phyloP scores from a whole-genome alignment of 495 filamentous ascomycete genomes.

The Tirmania nivea region DNA sequence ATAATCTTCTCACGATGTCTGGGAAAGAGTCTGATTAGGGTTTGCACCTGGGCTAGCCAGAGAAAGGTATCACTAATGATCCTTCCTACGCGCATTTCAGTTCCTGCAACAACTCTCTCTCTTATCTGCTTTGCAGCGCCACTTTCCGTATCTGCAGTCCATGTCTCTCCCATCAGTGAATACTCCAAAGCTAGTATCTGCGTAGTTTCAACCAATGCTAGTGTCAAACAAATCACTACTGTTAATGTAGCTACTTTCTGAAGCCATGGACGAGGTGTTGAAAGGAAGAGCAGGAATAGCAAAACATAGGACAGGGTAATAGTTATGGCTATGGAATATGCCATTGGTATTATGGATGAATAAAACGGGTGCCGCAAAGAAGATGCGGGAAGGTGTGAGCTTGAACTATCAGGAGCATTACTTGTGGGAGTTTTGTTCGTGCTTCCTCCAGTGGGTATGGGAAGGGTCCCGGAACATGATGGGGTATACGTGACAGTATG shows the following conservation, averaged over 20 bases:
- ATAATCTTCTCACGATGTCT: conserved; percentile 92
- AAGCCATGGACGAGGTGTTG: conserved; percentile 75
- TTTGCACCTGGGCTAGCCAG: conserved; percentile 95
- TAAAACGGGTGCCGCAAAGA: conserved; percentile 63
- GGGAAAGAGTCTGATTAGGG: conserved; percentile 82
- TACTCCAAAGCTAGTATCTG: conserved; percentile 62
- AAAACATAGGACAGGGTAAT: conserved; percentile 86
- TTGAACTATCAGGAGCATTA: background rate
- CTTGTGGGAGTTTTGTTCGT: background rate
- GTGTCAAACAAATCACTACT: conserved; percentile 78
- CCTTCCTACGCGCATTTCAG: conserved; percentile 67
- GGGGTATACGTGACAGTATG: background rate
- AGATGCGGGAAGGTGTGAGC: background rate
- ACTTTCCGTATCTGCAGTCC: conserved; percentile 30
- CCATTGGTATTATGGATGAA: conserved; percentile 69
- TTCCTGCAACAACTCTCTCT: conserved; percentile 50
- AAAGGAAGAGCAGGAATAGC: conserved; percentile 77
- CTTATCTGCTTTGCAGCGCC: conserved; percentile 39
- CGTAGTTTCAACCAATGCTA: conserved; percentile 81
- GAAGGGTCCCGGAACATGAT: background rate
- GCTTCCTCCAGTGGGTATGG: background rate
- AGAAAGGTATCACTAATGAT: conserved; percentile 86
- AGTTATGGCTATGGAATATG: conserved; percentile 74
- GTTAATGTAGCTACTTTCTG: conserved; percentile 84
- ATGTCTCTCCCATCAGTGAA: conserved; percentile 24